A percentile compares a stretch with the other conserved stretches of the same genome.
Evolutionary conservation across 371 early-diverging fungal species (phyloP).

Genomic region (Coemansia sp.): DNA sequence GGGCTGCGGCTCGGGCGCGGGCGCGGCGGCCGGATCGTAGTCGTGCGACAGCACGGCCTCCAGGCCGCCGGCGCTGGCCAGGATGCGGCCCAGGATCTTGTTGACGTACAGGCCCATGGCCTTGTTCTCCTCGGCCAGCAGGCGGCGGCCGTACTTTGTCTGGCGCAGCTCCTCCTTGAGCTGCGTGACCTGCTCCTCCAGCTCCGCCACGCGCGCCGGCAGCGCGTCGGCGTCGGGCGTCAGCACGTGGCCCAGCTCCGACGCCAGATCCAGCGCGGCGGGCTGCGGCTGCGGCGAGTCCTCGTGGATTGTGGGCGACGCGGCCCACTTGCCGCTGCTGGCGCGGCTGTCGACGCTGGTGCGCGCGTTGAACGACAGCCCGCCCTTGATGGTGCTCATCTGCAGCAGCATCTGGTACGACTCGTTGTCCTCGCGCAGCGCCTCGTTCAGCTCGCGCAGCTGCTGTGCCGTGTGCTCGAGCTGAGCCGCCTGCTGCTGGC

Average conservation of each 20-base stretch:
- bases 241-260: slow-evolving; percentile 60
- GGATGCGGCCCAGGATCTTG: slow-evolving; percentile 62
- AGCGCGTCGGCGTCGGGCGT: slow-evolving; percentile 5
- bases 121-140: slow-evolving; percentile 60
- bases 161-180: slow-evolving; percentile 49
- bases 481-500: slow-evolving; percentile 48
- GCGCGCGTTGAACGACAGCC: slow-evolving; percentile 54
- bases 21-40: slow-evolving; percentile 25
- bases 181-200: slow-evolving; percentile 40
- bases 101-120: slow-evolving; percentile 64
- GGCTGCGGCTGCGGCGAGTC: not conserved
- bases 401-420: slow-evolving; percentile 78
- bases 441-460: slow-evolving; percentile 66
- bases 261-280: slow-evolving; percentile 53
- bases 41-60: slow-evolving; percentile 49
- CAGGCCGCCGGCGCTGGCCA: slow-evolving; percentile 50
- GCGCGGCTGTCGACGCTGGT: slow-evolving; percentile 40
- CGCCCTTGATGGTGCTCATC: slow-evolving; percentile 79
- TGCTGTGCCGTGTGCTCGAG: slow-evolving; percentile 62
- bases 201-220: slow-evolving; percentile 18
- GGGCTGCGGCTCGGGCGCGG: not conserved
- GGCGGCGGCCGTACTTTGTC: slow-evolving; percentile 54
- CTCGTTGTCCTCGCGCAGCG: slow-evolving; percentile 82
- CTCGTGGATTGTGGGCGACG: slow-evolving; percentile 18
- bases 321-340: slow-evolving; percentile 32